Percentiles rank a stretch among this genome's conserved stretches.
Evolutionary conservation across 2,329 filamentous ascomycete species (phyloP).

Genomic region (Exutisphaerella laricina): DNA sequence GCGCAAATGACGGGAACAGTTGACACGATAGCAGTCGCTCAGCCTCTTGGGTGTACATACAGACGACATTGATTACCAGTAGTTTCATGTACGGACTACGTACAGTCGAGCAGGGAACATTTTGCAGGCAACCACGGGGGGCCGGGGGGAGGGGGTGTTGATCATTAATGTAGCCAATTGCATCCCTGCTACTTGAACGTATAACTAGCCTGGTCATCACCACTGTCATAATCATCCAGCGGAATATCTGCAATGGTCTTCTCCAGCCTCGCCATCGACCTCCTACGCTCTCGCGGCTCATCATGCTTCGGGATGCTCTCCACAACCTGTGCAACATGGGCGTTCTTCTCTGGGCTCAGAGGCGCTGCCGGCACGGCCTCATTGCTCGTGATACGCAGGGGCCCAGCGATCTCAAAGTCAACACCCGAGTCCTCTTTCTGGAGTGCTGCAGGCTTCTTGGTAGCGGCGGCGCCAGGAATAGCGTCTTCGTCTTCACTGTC

Average conservation of each 20-base stretch:
- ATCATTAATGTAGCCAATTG: too few species aligned
- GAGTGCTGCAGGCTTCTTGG: background rate
- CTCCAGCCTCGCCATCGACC: background rate
- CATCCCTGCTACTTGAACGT: background rate
- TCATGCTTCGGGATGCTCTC: background rate
- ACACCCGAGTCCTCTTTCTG: conserved; percentile 8
- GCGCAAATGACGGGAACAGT: conserved; percentile 3
- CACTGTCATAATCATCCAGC: conserved; percentile 6
- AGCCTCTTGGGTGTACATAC: too few species aligned
- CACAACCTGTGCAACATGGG: background rate
- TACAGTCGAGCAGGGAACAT: too few species aligned
- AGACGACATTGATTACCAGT: too few species aligned
- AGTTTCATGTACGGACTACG: too few species aligned
- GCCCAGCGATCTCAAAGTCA: conserved; percentile 10
- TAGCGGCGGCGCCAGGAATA: background rate
- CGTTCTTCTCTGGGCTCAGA: background rate
- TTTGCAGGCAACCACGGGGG: too few species aligned
- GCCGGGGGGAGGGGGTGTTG: too few species aligned
- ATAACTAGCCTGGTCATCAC: conserved; percentile 2
- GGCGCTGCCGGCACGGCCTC: background rate
- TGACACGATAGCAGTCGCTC: background rate
- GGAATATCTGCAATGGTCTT: conserved; percentile 2
- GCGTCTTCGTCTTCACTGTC: conserved; percentile 11
- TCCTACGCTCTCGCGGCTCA: background rate
- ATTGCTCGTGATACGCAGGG: conserved; percentile 5